Evolutionary conservation across 495 filamentous ascomycete species (phyloP).

Genomic region (Trichoderma reesei): DNA sequence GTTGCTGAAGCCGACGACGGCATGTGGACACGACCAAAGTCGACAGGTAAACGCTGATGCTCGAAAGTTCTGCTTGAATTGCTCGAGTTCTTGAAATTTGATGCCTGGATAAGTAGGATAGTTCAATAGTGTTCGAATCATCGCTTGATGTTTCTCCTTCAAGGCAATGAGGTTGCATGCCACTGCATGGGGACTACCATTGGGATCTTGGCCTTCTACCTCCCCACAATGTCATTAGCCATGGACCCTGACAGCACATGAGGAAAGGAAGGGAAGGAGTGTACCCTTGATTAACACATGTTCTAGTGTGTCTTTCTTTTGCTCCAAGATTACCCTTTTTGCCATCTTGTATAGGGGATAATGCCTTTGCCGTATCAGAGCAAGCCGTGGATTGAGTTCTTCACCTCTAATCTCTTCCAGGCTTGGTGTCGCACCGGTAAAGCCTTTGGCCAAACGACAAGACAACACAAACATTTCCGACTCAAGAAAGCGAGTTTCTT

Average conservation of each 20-base stretch:
- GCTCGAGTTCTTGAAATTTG: conserved; percentile 16
- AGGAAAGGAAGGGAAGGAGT: too few relatives aligned
- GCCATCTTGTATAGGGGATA: neutral
- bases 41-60: conserved; percentile 20
- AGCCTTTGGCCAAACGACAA: neutral
- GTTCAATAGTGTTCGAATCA: conserved; percentile 11
- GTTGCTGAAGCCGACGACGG: neutral
- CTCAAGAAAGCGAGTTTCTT: too few relatives aligned
- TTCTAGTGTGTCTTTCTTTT: neutral
- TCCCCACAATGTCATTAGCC: too few relatives aligned
- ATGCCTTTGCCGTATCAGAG: neutral
- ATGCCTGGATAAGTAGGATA: conserved; percentile 6
- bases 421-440: neutral
- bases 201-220: too few relatives aligned
- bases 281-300: neutral
- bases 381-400: neutral
- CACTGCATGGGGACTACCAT: too few relatives aligned
- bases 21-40: conserved; percentile 8
- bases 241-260: too few relatives aligned
- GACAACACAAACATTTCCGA: neutral
- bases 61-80: conserved; percentile 18
- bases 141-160: neutral
- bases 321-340: neutral
- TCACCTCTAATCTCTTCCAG: neutral
- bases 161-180: neutral